Base-by-base conservation (phyloP, 345 rosid species). In the Raphanus raphanistrum region DNA sequence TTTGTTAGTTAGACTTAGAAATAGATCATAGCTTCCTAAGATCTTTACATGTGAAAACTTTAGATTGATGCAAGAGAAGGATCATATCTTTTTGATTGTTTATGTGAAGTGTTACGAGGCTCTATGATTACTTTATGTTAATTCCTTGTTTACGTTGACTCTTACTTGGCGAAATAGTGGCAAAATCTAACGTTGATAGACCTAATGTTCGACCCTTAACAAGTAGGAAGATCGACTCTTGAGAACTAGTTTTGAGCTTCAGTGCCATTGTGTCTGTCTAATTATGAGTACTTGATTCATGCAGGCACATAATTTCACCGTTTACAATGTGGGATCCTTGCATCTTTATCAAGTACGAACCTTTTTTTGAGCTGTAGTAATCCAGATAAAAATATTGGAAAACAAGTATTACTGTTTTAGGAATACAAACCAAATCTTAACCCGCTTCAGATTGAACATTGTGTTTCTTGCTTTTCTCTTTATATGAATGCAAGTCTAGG, bases 231-330 rank as follows among this genome's bases (percentile, higher is more conserved):
- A 13, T 10, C 58, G 25, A 16, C 62, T 57, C 74, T 10, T 61
- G 50, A 27, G 28, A 27, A 35, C 73, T 66, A 74, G 61, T 69
- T 29, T 59, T 73, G 60, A 79, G 74, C 59, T 79, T 62, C 0
- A 79, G 67, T 78, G 63, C 11, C 74, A 36, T 61, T 73, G 79
- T 26, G 72, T 58, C 63, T 50, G 64, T 75, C 83, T 80, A 75
- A 80, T 70, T 75, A 59, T 16, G 81, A 85, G 71, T 85, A 85
- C 88, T 87, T 94, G 91, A 84, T 92, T 92, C 90, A 87, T 94
- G 97, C 97, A 94, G 97, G 97, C 95, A 94, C 97, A 90, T 92
- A 90, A 90, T 81, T 83, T 83, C 82, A 66, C 80, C 78, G 71
- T 80, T 28, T 83, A 75, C 83, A 70, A 81, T 88, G 88, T 82